phyloP scores from a whole-genome alignment of 2,329 filamentous ascomycete genomes.

The Paecilomyces formosus region DNA sequence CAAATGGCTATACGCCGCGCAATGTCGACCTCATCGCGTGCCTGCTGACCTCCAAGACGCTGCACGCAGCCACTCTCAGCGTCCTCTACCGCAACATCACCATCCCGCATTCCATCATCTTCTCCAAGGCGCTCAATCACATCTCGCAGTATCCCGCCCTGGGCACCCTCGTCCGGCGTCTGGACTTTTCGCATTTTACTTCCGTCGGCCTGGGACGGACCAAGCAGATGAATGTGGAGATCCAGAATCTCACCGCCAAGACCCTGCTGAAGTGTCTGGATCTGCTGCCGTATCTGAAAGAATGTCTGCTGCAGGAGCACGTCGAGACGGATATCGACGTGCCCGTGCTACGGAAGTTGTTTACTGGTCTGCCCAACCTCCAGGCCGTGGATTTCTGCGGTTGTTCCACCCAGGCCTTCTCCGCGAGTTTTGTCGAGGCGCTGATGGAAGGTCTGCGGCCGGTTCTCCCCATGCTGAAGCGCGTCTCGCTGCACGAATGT shows the following conservation, averaged over 20 bases:
- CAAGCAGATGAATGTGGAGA: constrained; percentile 65
- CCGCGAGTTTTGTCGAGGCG: constrained; percentile 54
- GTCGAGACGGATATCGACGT: constrained; percentile 66
- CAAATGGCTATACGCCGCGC: constrained; percentile 67
- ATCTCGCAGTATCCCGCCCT: constrained; percentile 59
- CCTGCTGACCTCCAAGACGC: constrained; percentile 64
- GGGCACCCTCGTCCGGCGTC: constrained; percentile 66
- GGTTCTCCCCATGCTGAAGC: constrained; percentile 51
- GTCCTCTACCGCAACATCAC: constrained; percentile 74
- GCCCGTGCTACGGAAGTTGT: constrained; percentile 63
- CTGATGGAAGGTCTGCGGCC: constrained; percentile 45
- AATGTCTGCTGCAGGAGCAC: constrained; percentile 75
- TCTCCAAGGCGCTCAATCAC: constrained; percentile 70
- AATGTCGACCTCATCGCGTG: constrained; percentile 73
- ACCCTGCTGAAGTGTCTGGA: constrained; percentile 66
- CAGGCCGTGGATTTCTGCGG: constrained; percentile 70
- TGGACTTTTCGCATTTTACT: constrained; percentile 83
- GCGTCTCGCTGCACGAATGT: constrained; percentile 72
- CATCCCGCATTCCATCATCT: constrained; percentile 75
- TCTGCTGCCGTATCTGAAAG: constrained; percentile 64
- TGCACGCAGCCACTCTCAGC: constrained; percentile 65
- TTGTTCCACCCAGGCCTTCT: constrained; percentile 62
- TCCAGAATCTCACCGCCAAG: constrained; percentile 66
- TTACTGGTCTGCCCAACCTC: constrained; percentile 58
- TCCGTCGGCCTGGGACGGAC: constrained; percentile 69